A percentile compares a stretch with the other conserved stretches of the same genome.
These are phyloP conservation scores for Nicotiana undulata DNA, from an alignment of 257 asterid genomes.

Conservation along the genomic window DNA sequence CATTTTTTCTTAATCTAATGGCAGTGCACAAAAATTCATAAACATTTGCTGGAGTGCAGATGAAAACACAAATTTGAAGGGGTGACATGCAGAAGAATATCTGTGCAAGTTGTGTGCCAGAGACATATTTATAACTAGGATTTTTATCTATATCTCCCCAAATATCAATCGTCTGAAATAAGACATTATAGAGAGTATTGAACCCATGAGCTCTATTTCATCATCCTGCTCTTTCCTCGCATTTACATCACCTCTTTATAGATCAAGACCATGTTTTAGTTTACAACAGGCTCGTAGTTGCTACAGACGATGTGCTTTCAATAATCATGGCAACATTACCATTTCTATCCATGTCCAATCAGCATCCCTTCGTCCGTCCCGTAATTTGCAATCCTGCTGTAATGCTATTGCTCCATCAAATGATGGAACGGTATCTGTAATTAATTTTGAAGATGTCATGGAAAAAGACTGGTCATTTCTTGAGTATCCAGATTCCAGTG, in stretches of 20 bases:
- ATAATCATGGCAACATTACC: not conserved
- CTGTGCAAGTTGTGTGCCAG: not conserved
- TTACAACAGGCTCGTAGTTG: constrained; percentile 7
- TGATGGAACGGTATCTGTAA: constrained; percentile 37
- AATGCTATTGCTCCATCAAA: constrained; percentile 24
- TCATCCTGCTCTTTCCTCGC: constrained; percentile 27
- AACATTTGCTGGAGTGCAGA: not conserved
- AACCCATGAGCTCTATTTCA: constrained; percentile 28
- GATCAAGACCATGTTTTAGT: constrained; percentile 9
- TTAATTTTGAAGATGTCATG: constrained; percentile 51
- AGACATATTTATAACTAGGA: not conserved
- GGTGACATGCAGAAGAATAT: not conserved
- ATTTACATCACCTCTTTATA: constrained; percentile 15
- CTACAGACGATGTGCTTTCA: not conserved
- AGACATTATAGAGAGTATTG: not conserved
- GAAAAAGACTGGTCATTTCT: constrained; percentile 85
- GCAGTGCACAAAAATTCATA: not conserved
- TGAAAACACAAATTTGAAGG: not conserved
- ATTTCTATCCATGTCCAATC: constrained; percentile 16
- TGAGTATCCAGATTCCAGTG: constrained; percentile 38
- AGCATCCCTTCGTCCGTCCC: constrained; percentile 12
- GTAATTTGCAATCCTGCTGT: constrained; percentile 15
- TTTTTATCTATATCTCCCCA: not conserved
- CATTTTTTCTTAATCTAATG: not conserved
- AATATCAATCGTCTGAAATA: not conserved